Evolutionary conservation across 352 stramenopile genomes (phyloP), one percentile per base, ranked within the genome.

Genomic region (Plasmopara viticola): DNA sequence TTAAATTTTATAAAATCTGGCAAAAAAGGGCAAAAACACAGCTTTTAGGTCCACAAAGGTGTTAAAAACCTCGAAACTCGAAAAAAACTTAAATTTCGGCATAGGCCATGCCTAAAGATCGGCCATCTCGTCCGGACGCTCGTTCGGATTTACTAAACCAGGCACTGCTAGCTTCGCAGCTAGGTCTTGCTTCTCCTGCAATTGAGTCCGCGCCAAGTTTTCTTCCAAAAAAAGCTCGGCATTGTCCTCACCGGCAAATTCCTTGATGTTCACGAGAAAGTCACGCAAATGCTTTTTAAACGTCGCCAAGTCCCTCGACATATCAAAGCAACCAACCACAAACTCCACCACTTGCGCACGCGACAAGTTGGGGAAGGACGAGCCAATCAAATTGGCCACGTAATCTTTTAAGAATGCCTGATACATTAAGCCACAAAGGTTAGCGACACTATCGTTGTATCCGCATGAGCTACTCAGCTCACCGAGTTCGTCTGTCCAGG

Each of bases 241-340:
- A 66, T 98, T 99, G 71, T 99, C 95, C 77, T 99, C 95, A 5
- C 83, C 78, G 7, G 83, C 96, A 70, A 99, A 99, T 68, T 99
- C 96, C 65, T 91, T 99, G 49, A 99, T 80, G 58, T 98, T 94
- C 49, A 99, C 97, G 28, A 99, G 84, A 77, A 99, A 99, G 69
- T 99, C 97, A 58, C 97, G 88, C 59, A 99, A 66, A 69, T 99
- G 96, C 53, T 96, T 97, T 80, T 99, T 99, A 77, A 99, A 99
- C 39, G 91, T 90, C 43, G 84, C 73, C 42, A 99, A 72, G 62
- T 99, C 96, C 79, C 98, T 98, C 25, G 91, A 92, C 52, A 97
- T 78, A 68, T 99, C 95, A 63, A 99, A 98, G 74, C 98, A 96
- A 9, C 95, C 95, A 33, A 97, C 75, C 9, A 99, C 95, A 68